Base-by-base conservation (phyloP, 192 early-diverging fungal species). In the Endogone sp. region DNA sequence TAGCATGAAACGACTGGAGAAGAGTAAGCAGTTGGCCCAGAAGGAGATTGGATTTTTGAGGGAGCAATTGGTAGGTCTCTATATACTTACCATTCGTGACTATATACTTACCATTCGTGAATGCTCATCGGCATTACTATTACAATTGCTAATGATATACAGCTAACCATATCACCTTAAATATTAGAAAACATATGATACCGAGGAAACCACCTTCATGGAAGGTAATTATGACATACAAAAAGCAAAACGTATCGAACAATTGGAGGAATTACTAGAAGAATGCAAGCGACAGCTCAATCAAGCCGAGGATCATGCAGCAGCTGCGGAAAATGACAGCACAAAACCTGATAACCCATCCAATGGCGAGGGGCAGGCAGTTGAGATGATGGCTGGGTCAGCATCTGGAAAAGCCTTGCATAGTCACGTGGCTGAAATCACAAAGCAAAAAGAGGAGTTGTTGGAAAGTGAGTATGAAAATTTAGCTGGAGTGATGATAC, bases 11-110 rank as follows among this genome's bases (percentile, higher is more conserved):
- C 82, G 71, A 30, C 68, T 84, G 16, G 77, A 85, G 20, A 75
- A 81, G 28, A 65, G 82, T 31, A 72, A 82, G 49, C 81, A 84
- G 32, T 70, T 92, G 21, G 75, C 84, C 8, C 80, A 79, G 62
- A 86, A 85, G 61, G 88, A 92, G 63, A 78, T 83, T 0, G 83
- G 82, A 37, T 84, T 86, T 75, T 66, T 93, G 56, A 83, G 86
- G 62, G 81, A 85, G 4, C 90, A 92, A 74, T 67, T 93, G 78
- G 85, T 86, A 76, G 26, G 73, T 70, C 37, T 0, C 16, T 16
- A 1, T 49, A 16, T n/a, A n/a, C n/a, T n/a, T n/a, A n/a, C n/a
- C n/a, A n/a, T n/a, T n/a, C n/a, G n/a, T n/a, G n/a, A n/a, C n/a
- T n/a, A n/a, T n/a, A n/a, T n/a, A n/a, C n/a, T n/a, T n/a, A n/a